Evolutionary conservation across 2,329 filamentous ascomycete genomes (phyloP).

Genomic region (Albophoma yamanashiensis): DNA sequence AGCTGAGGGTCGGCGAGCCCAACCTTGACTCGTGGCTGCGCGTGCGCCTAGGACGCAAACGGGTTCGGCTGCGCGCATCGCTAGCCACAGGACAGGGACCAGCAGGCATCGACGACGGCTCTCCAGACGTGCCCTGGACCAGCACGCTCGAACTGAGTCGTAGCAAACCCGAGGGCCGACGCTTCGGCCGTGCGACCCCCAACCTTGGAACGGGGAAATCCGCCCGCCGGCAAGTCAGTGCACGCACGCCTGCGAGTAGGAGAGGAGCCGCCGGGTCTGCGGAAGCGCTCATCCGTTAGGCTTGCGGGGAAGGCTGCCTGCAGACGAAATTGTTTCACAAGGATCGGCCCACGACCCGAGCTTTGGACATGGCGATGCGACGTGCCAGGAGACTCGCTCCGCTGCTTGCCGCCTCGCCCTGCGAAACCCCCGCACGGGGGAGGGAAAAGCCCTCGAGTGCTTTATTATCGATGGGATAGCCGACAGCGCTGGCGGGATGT

Average conservation of each 20-base stretch:
- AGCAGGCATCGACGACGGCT: background rate
- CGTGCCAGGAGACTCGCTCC: background rate
- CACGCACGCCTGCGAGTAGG: background rate
- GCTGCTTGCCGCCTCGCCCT: background rate
- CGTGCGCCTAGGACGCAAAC: background rate
- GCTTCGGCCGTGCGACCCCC: background rate
- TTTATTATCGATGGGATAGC: background rate
- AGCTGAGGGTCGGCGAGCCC: background rate
- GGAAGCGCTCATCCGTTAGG: background rate
- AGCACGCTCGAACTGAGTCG: background rate
- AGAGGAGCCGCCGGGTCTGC: background rate
- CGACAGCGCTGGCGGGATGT: background rate
- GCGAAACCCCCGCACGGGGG: background rate
- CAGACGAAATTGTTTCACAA: background rate
- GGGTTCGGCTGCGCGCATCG: background rate
- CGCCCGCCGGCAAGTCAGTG: background rate
- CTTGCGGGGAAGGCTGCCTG: background rate
- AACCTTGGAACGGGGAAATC: background rate
- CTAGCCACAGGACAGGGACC: background rate
- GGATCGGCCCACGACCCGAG: background rate
- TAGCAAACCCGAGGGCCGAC: background rate
- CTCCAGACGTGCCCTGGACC: no score
- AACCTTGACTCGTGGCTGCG: background rate
- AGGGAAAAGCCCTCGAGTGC: background rate
- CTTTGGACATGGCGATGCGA: background rate